phyloP scores from a whole-genome alignment of 805 yeast species.

The Saturnispora halmiae region DNA sequence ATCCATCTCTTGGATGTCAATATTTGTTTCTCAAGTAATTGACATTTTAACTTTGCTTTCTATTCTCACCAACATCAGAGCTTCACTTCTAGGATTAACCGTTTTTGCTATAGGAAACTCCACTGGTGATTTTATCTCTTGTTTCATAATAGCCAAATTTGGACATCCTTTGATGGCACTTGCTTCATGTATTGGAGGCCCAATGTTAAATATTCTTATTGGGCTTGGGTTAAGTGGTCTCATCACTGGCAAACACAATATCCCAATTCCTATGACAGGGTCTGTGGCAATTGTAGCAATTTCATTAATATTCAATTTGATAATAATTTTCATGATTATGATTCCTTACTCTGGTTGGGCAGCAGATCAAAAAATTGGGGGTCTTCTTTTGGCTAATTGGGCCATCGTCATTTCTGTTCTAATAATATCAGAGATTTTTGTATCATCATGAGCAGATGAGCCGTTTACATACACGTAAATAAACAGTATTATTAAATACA shows the following conservation, averaged over 20 bases:
- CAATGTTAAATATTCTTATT: conserved; percentile 64
- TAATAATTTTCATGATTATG: conserved; percentile 28
- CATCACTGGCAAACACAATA: conserved; percentile 28
- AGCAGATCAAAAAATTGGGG: conserved; percentile 33
- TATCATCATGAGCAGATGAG: conserved; percentile 8
- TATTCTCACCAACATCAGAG: conserved; percentile 50
- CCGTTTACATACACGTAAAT: conserved; percentile 1
- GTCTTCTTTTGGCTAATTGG: conserved; percentile 35
- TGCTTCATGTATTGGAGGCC: conserved; percentile 95
- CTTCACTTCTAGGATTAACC: conserved; percentile 78
- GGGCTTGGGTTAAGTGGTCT: conserved; percentile 77
- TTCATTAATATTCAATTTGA: conserved; percentile 32
- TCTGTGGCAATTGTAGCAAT: conserved; percentile 35
- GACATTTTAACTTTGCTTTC: conserved; percentile 54
- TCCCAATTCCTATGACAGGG: conserved; percentile 26
- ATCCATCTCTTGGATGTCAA: conserved; percentile 60
- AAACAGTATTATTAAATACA: not conserved
- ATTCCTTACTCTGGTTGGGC: conserved; percentile 37
- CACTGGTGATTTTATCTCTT: conserved; percentile 80
- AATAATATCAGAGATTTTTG: conserved; percentile 21
- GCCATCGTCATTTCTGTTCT: conserved; percentile 30
- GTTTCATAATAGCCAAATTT: conserved; percentile 66
- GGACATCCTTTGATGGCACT: conserved; percentile 86
- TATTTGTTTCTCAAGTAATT: conserved; percentile 64
- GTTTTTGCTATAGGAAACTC: conserved; percentile 91